Conservation (phyloP, 2,329 filamentous ascomycete species). For the Leptoxyphium fumago region DNA sequence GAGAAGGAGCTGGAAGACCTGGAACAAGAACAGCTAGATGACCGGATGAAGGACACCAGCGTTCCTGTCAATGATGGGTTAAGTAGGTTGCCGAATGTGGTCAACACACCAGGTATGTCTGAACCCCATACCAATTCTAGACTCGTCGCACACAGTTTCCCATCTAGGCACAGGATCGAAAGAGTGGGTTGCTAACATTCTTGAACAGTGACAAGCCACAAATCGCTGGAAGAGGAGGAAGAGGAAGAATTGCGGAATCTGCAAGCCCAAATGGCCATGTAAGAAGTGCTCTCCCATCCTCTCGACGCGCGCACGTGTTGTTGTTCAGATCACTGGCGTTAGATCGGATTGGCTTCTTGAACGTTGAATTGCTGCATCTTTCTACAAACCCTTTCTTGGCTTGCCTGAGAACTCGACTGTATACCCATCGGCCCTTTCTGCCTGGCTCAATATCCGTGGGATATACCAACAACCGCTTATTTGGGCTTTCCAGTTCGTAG, state of each 20-base stretch:
- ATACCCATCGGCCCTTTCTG: no score
- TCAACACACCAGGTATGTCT: slow-evolving; percentile 27
- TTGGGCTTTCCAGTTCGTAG: no score
- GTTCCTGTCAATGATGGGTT: slow-evolving; percentile 71
- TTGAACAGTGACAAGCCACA: neutral
- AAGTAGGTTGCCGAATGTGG: slow-evolving; percentile 59
- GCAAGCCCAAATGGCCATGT: slow-evolving; percentile 97
- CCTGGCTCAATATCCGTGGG: no score
- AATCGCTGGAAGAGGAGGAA: slow-evolving; percentile 71
- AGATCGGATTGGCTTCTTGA: no score
- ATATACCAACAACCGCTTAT: no score
- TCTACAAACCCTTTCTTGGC: no score
- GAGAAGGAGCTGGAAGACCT: slow-evolving; percentile 72
- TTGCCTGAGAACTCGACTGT: no score
- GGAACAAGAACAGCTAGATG: slow-evolving; percentile 85
- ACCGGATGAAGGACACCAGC: slow-evolving; percentile 80
- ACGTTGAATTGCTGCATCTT: no score
- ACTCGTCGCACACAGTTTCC: no score
- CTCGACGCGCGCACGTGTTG: no score
- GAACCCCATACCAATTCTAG: no score
- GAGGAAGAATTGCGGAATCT: slow-evolving; percentile 87
- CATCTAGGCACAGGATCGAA: neutral
- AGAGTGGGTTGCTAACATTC: slow-evolving; percentile 21
- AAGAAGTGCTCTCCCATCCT: slow-evolving; percentile 7
- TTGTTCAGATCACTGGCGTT: no score